phyloP scores from a whole-genome alignment of 257 asterid species.

The Linaria vulgaris region DNA sequence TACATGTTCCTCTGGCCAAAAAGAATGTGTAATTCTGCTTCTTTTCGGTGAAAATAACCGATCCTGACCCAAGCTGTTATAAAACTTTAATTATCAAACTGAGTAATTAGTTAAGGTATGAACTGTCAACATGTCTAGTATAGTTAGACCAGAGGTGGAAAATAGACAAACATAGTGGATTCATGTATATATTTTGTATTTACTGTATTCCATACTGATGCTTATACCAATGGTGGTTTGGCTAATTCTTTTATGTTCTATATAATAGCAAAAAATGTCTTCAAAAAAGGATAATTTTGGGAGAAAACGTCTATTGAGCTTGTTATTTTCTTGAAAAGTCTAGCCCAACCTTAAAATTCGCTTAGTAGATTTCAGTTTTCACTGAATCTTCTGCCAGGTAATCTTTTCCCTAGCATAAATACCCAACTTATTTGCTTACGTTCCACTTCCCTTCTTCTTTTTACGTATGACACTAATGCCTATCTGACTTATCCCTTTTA shows the following conservation, averaged over 20 bases:
- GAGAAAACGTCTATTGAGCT: background rate
- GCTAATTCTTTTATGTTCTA: too few relatives aligned
- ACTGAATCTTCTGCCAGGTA: slow-evolving; percentile 10
- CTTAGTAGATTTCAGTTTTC: slow-evolving; percentile 14
- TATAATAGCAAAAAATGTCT: too few relatives aligned
- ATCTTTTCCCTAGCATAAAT: slow-evolving; percentile 15
- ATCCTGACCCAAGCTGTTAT: background rate
- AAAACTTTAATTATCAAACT: background rate
- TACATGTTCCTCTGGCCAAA: background rate
- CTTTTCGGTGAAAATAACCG: background rate
- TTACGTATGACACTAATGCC: too few relatives aligned
- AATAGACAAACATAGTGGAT: background rate
- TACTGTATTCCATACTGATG: background rate
- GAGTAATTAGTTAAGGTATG: too few relatives aligned
- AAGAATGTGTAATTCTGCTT: background rate
- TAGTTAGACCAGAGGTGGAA: background rate
- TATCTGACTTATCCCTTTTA: too few relatives aligned
- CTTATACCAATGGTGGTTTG: background rate
- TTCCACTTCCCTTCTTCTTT: too few relatives aligned
- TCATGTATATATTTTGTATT: background rate
- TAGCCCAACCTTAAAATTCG: slow-evolving; percentile 2
- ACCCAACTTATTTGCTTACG: too few relatives aligned
- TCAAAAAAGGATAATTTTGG: background rate
- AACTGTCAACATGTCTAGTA: background rate
- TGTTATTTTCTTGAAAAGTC: background rate